Conservation (phyloP, 768 basidiomycete species). For the Suillus cothurnatus region DNA sequence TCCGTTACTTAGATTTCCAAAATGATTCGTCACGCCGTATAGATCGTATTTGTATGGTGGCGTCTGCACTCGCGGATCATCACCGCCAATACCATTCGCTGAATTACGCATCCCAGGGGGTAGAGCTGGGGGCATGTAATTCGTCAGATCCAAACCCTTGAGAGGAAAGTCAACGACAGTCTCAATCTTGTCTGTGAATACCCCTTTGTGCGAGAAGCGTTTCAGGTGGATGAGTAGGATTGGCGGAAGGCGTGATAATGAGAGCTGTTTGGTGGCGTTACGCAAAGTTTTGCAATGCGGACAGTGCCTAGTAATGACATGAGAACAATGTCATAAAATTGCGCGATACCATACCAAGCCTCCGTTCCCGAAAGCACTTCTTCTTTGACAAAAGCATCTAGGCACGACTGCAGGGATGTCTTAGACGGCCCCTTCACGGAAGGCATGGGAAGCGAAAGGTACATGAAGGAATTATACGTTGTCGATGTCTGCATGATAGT, state of each 20-base stretch:
- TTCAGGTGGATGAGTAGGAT: slow-evolving; percentile 92
- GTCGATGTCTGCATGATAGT: slow-evolving; percentile 76
- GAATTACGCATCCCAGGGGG: slow-evolving; percentile 62
- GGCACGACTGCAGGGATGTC: slow-evolving; percentile 75
- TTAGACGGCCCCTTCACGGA: slow-evolving; percentile 54
- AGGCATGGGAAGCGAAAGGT: slow-evolving; percentile 89
- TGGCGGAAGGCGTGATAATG: slow-evolving; percentile 90
- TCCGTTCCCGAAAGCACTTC: slow-evolving; percentile 93
- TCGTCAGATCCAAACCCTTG: slow-evolving; percentile 61
- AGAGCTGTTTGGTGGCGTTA: slow-evolving; percentile 82
- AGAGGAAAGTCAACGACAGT: slow-evolving; percentile 91
- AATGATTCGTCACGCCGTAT: slow-evolving; percentile 96
- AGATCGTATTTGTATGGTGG: slow-evolving; percentile 93
- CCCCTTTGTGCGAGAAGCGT: slow-evolving; percentile 87
- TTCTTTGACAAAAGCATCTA: slow-evolving; percentile 88
- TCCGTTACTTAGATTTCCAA: slow-evolving; percentile 90
- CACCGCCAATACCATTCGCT: slow-evolving; percentile 40
- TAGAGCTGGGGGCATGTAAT: slow-evolving; percentile 83
- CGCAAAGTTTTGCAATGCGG: slow-evolving; percentile 91
- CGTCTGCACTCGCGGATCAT: slow-evolving; percentile 80
- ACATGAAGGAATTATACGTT: slow-evolving; percentile 96
- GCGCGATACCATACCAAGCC: slow-evolving; percentile 68
- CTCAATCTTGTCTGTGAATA: slow-evolving; percentile 95
- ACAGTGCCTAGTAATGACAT: slow-evolving; percentile 72
- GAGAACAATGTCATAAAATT: background rate